phyloP scores from a whole-genome alignment of 345 rosid genomes.

The Pugionium dolabratum region DNA sequence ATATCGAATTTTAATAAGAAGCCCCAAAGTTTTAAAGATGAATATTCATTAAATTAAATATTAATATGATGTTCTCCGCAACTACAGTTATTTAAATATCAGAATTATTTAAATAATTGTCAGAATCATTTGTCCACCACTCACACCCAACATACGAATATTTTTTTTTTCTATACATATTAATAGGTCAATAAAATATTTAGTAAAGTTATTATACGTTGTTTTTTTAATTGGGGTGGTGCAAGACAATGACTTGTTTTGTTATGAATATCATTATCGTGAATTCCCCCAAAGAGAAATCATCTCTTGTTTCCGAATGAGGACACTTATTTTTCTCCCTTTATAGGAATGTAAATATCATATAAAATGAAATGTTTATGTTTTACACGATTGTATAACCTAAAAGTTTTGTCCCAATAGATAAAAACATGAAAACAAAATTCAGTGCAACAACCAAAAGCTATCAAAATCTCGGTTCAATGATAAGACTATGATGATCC shows the following conservation, averaged over 20 bases:
- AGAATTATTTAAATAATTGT: conserved; percentile 35
- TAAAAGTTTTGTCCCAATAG: too few relatives aligned
- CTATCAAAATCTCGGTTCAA: too few relatives aligned
- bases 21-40: neutral
- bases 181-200: conserved; percentile 25
- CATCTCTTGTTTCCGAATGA: conserved; percentile 41
- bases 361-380: too few relatives aligned
- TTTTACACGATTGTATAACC: too few relatives aligned
- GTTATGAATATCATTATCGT: conserved; percentile 33
- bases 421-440: too few relatives aligned
- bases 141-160: conserved; percentile 44
- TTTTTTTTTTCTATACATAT: conserved; percentile 2
- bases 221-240: conserved; percentile 33
- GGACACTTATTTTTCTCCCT: conserved; percentile 23
- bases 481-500: too few relatives aligned
- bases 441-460: too few relatives aligned
- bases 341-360: neutral
- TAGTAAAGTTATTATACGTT: conserved; percentile 24
- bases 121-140: conserved; percentile 47
- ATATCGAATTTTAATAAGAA: conserved; percentile 21
- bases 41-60: conserved; percentile 4
- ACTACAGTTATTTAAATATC: conserved; percentile 16
- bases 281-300: conserved; percentile 46
- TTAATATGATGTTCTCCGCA: conserved; percentile 19
- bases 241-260: conserved; percentile 43